These are phyloP conservation scores for Aspergillus uvarum DNA, from an alignment of 2,329 filamentous ascomycete genomes.

Conservation along the genomic window DNA sequence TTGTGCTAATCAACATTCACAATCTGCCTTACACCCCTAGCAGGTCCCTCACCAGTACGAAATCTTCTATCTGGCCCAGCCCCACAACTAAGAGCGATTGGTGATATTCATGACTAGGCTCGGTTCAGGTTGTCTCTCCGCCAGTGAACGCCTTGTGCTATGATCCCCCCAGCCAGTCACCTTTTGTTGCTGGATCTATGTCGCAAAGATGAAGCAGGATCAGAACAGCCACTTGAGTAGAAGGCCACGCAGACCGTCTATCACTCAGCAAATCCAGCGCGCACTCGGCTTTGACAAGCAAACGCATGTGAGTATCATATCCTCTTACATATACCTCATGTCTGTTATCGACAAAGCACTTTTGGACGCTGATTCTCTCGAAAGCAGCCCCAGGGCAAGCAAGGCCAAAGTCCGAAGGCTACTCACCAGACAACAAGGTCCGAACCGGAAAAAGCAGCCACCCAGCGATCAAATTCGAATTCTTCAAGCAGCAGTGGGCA, in stretches of 20 bases:
- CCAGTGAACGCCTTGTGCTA: not conserved
- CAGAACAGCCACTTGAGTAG: conserved; percentile 8
- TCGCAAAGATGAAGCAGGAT: conserved; percentile 10
- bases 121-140: not conserved
- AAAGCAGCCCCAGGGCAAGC: conserved; percentile 9
- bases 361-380: not conserved
- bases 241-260: conserved; percentile 22
- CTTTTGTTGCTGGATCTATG: not conserved
- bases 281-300: conserved; percentile 20
- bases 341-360: not conserved
- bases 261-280: conserved; percentile 25
- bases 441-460: not conserved
- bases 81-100: not conserved
- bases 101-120: not conserved
- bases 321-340: not conserved
- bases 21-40: not conserved
- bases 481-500: not conserved
- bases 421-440: not conserved
- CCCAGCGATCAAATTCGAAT: not conserved
- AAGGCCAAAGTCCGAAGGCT: not conserved
- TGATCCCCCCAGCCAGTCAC: not conserved
- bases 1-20: not conserved
- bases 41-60: not conserved
- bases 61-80: not conserved
- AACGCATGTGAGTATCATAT: conserved; percentile 16